Evolutionary conservation across 345 rosid genomes (phyloP).

Genomic region (Salix udensis): DNA sequence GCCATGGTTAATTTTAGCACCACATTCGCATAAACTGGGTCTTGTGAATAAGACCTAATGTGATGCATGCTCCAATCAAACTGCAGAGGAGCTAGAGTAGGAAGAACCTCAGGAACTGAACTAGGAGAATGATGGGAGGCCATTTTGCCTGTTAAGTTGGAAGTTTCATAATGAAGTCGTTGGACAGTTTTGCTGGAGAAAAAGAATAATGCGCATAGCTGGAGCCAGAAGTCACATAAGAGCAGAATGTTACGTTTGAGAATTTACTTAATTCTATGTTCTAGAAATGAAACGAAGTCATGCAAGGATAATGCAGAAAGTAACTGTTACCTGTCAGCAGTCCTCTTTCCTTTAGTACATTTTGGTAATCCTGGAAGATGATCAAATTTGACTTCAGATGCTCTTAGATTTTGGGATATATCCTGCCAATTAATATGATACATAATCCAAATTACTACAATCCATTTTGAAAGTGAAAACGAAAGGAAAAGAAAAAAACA

Average conservation of each 20-base stretch:
- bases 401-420: slow-evolving; percentile 33
- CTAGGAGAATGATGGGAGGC: slow-evolving; percentile 42
- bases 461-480: background rate
- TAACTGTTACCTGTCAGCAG: slow-evolving; percentile 47
- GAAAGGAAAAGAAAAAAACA: background rate
- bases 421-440: slow-evolving; percentile 40
- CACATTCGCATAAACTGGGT: background rate
- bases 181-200: slow-evolving; percentile 52
- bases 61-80: slow-evolving; percentile 13
- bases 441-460: background rate
- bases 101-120: slow-evolving; percentile 50
- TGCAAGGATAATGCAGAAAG: background rate
- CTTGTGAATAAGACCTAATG: slow-evolving; percentile 14
- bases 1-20: slow-evolving; percentile 3
- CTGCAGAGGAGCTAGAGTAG: slow-evolving; percentile 36
- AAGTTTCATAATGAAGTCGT: slow-evolving; percentile 35
- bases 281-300: background rate
- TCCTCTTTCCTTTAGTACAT: slow-evolving; percentile 24
- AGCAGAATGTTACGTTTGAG: slow-evolving; percentile 12
- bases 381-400: slow-evolving; percentile 40
- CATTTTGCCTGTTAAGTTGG: slow-evolving; percentile 31
- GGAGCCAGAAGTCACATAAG: slow-evolving; percentile 28
- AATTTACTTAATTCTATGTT: background rate
- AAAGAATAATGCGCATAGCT: slow-evolving; percentile 49
- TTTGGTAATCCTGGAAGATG: slow-evolving; percentile 25